phyloP scores from a whole-genome alignment of 768 basidiomycete genomes.

The Boletus rufocinnamomeus region DNA sequence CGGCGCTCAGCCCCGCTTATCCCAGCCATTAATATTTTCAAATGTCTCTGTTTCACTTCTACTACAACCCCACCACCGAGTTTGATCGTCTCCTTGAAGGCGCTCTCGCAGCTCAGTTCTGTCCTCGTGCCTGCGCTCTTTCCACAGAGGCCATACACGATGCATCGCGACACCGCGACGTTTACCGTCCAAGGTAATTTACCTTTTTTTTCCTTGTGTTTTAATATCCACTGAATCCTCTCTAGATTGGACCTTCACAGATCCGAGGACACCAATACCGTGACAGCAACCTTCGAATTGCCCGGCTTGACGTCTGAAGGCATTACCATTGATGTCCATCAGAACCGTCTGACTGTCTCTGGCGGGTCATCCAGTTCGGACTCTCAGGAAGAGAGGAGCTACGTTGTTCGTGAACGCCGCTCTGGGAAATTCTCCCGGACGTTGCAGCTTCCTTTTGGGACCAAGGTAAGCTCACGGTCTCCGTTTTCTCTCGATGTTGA shows the following conservation, averaged over 20 bases:
- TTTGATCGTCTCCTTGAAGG: conserved; percentile 14
- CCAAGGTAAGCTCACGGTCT: conserved; percentile 38
- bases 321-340: conserved; percentile 49
- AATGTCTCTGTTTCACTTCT: conserved; percentile 8
- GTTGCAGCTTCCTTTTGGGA: conserved; percentile 47
- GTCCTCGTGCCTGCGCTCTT: background rate
- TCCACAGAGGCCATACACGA: background rate
- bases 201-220: rapidly evolving
- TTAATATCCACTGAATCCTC: background rate
- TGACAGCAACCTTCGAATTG: conserved; percentile 57
- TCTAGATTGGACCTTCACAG: conserved; percentile 51
- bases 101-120: conserved; percentile 8
- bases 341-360: conserved; percentile 49
- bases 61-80: conserved; percentile 7
- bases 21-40: background rate
- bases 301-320: conserved; percentile 54
- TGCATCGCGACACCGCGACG: background rate
- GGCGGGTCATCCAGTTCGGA: conserved; percentile 40
- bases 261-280: conserved; percentile 39
- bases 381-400: conserved; percentile 39
- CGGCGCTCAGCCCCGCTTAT: too few relatives aligned
- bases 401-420: conserved; percentile 45
- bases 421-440: conserved; percentile 49
- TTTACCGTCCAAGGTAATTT: conserved; percentile 27
- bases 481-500: background rate